Evolutionary conservation across 202 grass and related monocot genomes (phyloP).

Genomic region (Carex sylvatica): DNA sequence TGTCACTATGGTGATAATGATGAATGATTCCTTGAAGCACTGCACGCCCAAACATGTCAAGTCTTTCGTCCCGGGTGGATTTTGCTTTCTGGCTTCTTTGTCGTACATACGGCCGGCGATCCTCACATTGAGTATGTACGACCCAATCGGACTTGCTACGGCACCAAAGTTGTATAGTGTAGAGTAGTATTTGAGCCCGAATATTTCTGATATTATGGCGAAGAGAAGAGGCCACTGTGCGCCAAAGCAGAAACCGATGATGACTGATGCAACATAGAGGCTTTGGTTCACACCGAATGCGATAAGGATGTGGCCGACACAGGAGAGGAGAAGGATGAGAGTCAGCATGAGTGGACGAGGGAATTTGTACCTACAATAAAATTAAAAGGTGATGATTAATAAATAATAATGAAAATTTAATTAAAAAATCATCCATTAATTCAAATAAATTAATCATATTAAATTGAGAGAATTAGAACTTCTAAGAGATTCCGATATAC

Average conservation of each 20-base stretch:
- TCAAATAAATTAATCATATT: neutral
- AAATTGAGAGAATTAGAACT: neutral
- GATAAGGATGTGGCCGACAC: slow-evolving; percentile 46
- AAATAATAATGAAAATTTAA: neutral
- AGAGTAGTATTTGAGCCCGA: slow-evolving; percentile 71
- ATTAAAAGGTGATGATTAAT: neutral
- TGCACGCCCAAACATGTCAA: slow-evolving; percentile 42
- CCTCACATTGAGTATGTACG: slow-evolving; percentile 59
- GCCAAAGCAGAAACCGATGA: slow-evolving; percentile 62
- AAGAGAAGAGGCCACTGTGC: slow-evolving; percentile 52
- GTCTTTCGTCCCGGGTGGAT: neutral
- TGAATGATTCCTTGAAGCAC: slow-evolving; percentile 54
- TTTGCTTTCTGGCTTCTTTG: slow-evolving; percentile 41
- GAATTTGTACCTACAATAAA: slow-evolving; percentile 22
- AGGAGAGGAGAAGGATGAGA: slow-evolving; percentile 41
- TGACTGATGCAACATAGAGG: slow-evolving; percentile 50
- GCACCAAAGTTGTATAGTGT: slow-evolving; percentile 59
- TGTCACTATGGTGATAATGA: slow-evolving; percentile 50
- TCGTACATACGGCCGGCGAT: slow-evolving; percentile 63
- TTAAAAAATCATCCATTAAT: neutral
- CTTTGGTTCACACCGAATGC: slow-evolving; percentile 53
- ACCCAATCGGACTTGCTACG: slow-evolving; percentile 44
- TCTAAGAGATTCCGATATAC: neutral
- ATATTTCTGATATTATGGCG: slow-evolving; percentile 56
- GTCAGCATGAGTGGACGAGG: slow-evolving; percentile 47